phyloP scores from a whole-genome alignment of 1,284 basidiomycete species.

The Chalciporus sp. region DNA sequence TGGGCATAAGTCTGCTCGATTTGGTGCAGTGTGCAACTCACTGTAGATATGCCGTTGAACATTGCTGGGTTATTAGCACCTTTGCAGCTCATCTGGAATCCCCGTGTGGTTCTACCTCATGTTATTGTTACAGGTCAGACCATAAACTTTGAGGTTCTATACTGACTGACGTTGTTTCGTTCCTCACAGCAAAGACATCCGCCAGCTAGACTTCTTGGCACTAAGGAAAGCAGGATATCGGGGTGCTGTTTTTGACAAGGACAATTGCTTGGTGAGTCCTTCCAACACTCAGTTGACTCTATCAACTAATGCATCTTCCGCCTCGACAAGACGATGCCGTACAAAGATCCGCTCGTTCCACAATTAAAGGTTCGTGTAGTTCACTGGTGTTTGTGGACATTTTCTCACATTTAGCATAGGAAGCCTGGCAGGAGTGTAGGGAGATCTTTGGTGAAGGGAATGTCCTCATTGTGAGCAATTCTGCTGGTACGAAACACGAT shows the following conservation, averaged over 20 bases:
- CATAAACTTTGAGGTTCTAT: not conserved
- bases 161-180: constrained; percentile 8
- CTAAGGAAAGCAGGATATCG: constrained; percentile 79
- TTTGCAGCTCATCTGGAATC: constrained; percentile 73
- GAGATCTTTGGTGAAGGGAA: constrained; percentile 76
- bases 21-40: too few species aligned
- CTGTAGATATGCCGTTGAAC: constrained; percentile 68
- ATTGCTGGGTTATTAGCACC: constrained; percentile 77
- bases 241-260: constrained; percentile 94
- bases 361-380: constrained; percentile 59
- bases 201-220: constrained; percentile 83
- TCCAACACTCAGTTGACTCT: not conserved
- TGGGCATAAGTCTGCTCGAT: not conserved
- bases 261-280: constrained; percentile 85
- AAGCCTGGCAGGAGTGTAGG: constrained; percentile 79
- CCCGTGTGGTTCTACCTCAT: constrained; percentile 74
- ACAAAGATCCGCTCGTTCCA: constrained; percentile 72
- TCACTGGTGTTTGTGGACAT: not conserved
- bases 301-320: not conserved
- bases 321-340: constrained; percentile 66
- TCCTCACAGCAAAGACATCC: constrained; percentile 72
- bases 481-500: constrained; percentile 84
- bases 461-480: constrained; percentile 92
- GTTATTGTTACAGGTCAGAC: constrained; percentile 71
- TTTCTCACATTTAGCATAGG: constrained; percentile 40